These are phyloP conservation scores for Coffea humblotiana DNA, from an alignment of 305 asterid species.

Conservation along the genomic window DNA sequence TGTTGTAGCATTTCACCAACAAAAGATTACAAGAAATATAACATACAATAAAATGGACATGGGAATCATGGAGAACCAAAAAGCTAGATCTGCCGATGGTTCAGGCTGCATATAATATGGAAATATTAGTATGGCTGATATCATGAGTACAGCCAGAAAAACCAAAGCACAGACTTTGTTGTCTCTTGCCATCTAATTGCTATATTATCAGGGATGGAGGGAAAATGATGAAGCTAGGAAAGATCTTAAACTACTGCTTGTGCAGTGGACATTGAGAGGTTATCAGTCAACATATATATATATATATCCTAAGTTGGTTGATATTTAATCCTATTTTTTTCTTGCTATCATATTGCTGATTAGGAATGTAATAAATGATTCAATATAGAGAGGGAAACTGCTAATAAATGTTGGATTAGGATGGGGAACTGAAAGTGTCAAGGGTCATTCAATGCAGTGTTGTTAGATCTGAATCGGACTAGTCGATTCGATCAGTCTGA, in stretches of 20 bases:
- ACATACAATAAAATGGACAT: constrained; percentile 26
- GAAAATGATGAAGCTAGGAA: not conserved
- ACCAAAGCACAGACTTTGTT: constrained; percentile 28
- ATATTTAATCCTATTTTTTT: not conserved
- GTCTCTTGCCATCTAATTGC: constrained; percentile 11
- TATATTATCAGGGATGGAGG: not conserved
- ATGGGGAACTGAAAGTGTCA: too few species aligned
- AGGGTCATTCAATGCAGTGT: too few species aligned
- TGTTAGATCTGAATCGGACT: too few species aligned
- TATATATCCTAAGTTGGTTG: not conserved
- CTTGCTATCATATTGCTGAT: not conserved
- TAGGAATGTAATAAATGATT: not conserved
- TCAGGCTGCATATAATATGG: constrained; percentile 47
- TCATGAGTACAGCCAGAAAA: constrained; percentile 25
- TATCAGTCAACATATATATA: not conserved
- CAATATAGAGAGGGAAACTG: not conserved
- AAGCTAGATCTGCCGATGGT: constrained; percentile 32
- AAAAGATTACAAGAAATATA: constrained; percentile 25
- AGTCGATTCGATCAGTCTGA: too few species aligned
- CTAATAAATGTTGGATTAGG: not conserved
- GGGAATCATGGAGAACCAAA: constrained; percentile 30
- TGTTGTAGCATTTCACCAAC: constrained; percentile 26
- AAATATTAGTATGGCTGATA: constrained; percentile 24
- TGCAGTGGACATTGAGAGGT: not conserved
- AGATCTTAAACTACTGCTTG: not conserved